phyloP scores from a whole-genome alignment of 306 rosid genomes.

The Prunus campanulata region DNA sequence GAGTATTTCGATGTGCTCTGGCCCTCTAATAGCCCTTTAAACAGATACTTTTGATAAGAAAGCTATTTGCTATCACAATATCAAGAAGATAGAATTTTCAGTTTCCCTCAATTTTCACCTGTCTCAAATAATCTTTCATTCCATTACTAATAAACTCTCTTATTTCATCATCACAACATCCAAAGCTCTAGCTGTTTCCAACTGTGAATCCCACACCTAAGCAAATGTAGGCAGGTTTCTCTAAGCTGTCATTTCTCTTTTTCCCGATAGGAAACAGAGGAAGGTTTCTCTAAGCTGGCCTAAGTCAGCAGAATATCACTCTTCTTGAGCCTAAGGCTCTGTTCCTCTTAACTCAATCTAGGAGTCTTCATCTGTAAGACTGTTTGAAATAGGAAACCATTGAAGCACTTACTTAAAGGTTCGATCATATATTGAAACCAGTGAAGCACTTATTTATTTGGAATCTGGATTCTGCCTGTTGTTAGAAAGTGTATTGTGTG shows the following conservation, averaged over 20 bases:
- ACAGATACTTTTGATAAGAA: background rate
- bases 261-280: background rate
- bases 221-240: background rate
- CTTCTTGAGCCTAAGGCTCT: background rate
- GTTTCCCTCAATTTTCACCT: background rate
- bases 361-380: background rate
- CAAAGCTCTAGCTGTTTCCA: background rate
- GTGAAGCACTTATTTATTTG: background rate
- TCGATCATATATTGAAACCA: background rate
- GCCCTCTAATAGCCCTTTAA: background rate
- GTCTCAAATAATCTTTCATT: background rate
- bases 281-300: background rate
- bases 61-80: background rate
- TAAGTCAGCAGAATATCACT: background rate
- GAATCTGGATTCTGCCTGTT: background rate
- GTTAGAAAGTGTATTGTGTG: background rate
- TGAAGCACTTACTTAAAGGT: background rate
- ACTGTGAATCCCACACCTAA: background rate
- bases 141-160: background rate
- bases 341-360: background rate
- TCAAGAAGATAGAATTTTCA: background rate
- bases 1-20: background rate
- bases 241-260: background rate
- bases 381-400: no score
- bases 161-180: background rate